Percentiles rank a stretch among this genome's conserved stretches.
Evolutionary conservation across 2,329 filamentous ascomycete species (phyloP).

Genomic region (Aspergillus sp.): DNA sequence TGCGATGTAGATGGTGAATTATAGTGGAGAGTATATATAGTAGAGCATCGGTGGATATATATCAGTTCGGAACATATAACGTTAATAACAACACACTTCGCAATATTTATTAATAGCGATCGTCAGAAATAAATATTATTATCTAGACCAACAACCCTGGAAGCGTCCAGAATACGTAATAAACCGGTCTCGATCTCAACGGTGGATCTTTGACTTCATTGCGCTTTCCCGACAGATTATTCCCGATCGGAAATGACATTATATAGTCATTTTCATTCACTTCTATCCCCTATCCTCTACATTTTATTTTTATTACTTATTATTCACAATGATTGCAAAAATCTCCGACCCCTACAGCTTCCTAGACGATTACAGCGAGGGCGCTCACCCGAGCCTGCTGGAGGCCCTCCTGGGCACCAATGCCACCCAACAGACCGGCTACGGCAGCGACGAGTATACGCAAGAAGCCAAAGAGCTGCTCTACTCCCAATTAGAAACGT

Average conservation of each 20-base stretch:
- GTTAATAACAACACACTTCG: no score
- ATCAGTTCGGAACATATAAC: no score
- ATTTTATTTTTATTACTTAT: background rate
- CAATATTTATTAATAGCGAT: no score
- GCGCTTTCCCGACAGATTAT: background rate
- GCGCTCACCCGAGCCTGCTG: slow-evolving; percentile 52
- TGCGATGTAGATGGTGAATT: no score
- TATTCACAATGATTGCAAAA: slow-evolving; percentile 10
- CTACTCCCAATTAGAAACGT: slow-evolving; percentile 29
- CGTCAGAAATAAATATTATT: no score
- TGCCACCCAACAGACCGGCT: slow-evolving; percentile 47
- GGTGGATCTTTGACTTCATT: no score
- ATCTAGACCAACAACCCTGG: no score
- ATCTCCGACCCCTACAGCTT: slow-evolving; percentile 44
- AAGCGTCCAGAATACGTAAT: no score
- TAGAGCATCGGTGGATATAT: no score
- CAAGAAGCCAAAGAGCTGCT: slow-evolving; percentile 46
- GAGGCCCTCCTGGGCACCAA: slow-evolving; percentile 50
- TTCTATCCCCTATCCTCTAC: background rate
- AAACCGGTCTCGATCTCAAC: no score
- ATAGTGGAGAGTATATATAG: no score
- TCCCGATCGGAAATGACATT: slow-evolving; percentile 8
- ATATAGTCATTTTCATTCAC: background rate
- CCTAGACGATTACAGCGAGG: slow-evolving; percentile 55
- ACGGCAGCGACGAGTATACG: slow-evolving; percentile 50